These are phyloP conservation scores for Termitomyces sp. DNA, from an alignment of 768 basidiomycete species.

Conservation along the genomic window DNA sequence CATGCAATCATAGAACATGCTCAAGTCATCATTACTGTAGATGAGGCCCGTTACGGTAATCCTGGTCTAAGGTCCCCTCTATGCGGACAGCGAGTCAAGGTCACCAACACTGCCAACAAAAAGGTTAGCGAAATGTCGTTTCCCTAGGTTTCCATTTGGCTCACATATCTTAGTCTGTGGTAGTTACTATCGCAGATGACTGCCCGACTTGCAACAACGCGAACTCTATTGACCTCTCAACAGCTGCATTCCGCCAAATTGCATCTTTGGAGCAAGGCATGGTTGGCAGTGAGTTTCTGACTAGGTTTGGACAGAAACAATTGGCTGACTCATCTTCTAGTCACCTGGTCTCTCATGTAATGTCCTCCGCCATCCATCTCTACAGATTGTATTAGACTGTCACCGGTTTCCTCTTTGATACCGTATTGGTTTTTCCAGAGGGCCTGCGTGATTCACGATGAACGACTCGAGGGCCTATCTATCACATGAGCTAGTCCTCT, in stretches of 20 bases:
- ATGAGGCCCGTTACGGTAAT: slow-evolving; percentile 49
- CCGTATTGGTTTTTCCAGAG: slow-evolving; percentile 6
- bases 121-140: slow-evolving; percentile 28
- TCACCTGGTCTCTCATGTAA: slow-evolving; percentile 34
- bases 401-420: neutral
- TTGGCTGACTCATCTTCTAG: slow-evolving; percentile 18
- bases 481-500: slow-evolving; percentile 14
- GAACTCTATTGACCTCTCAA: slow-evolving; percentile 74
- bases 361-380: slow-evolving; percentile 13
- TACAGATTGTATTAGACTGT: neutral
- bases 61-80: slow-evolving; percentile 39
- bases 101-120: slow-evolving; percentile 58
- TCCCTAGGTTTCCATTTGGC: neutral
- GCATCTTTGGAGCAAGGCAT: slow-evolving; percentile 44
- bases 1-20: neutral
- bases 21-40: slow-evolving; percentile 22
- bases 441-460: slow-evolving; percentile 5
- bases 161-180: slow-evolving; percentile 32
- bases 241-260: slow-evolving; percentile 59
- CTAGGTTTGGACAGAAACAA: neutral
- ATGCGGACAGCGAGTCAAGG: slow-evolving; percentile 62
- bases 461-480: slow-evolving; percentile 13
- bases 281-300: slow-evolving; percentile 46
- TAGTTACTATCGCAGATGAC: slow-evolving; percentile 67
- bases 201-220: slow-evolving; percentile 72